These are phyloP conservation scores for Talaromyces piceae DNA, from an alignment of 2,329 filamentous ascomycete species.

Conservation along the genomic window DNA sequence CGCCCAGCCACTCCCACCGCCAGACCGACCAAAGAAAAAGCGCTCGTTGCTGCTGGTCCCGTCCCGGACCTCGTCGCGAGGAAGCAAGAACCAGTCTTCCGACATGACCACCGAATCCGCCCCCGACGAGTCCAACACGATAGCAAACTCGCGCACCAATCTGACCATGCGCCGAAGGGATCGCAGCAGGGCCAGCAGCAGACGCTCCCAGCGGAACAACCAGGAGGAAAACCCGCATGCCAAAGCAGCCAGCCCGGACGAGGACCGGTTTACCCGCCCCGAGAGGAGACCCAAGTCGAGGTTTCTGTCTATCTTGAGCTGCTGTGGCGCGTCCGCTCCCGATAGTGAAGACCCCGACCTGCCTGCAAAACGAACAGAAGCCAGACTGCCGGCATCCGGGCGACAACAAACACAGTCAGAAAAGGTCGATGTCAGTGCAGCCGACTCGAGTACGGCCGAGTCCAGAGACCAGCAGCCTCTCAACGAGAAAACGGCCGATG, in stretches of 20 bases:
- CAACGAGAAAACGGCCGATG: constrained; percentile 32
- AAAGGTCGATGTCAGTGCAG: constrained; percentile 31
- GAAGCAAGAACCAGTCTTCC: constrained; percentile 27
- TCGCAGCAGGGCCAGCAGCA: constrained; percentile 59
- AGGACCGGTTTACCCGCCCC: constrained; percentile 25
- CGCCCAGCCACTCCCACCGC: constrained; percentile 9
- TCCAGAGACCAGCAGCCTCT: constrained; percentile 29
- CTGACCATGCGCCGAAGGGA: constrained; percentile 57
- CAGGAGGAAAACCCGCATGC: constrained; percentile 27
- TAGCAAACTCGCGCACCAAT: constrained; percentile 59
- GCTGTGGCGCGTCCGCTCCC: constrained; percentile 41
- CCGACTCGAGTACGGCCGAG: constrained; percentile 34
- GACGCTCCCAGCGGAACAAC: constrained; percentile 30
- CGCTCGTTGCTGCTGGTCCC: constrained; percentile 30
- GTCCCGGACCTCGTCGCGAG: constrained; percentile 32
- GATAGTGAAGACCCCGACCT: constrained; percentile 37
- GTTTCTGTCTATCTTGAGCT: constrained; percentile 41
- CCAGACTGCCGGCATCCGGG: constrained; percentile 29
- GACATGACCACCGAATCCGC: constrained; percentile 26
- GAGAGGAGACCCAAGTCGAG: constrained; percentile 36
- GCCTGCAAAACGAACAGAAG: constrained; percentile 40
- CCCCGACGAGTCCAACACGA: constrained; percentile 45
- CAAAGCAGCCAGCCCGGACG: constrained; percentile 25
- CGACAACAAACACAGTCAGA: constrained; percentile 30
- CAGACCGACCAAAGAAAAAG: constrained; percentile 28